Evolutionary conservation across 768 basidiomycete species (phyloP).

Genomic region (Mycena sanguinolenta): DNA sequence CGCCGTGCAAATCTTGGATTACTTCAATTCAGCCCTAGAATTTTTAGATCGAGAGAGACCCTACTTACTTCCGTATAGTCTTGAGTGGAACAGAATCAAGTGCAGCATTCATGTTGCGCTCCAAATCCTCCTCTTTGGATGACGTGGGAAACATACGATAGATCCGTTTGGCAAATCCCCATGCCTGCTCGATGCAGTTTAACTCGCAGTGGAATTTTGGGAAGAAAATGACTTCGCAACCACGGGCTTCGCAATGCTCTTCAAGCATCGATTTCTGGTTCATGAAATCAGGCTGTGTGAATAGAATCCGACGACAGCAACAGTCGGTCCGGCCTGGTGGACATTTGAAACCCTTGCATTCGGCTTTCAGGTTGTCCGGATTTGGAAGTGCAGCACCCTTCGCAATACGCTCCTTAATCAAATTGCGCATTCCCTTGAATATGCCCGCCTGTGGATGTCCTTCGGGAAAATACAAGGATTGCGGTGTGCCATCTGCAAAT

Average conservation of each 20-base stretch:
- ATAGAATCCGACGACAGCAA: too few relatives aligned
- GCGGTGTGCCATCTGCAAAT: slow-evolving; percentile 2
- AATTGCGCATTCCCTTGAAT: background rate
- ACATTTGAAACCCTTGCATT: slow-evolving; percentile 8
- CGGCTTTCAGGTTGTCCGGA: background rate
- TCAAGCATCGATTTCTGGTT: background rate
- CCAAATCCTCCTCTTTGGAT: too few relatives aligned
- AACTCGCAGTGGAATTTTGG: slow-evolving; percentile 12
- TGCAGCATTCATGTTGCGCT: slow-evolving; percentile 5
- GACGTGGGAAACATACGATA: background rate
- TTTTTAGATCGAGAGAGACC: too few relatives aligned
- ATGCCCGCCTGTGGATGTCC: slow-evolving; percentile 7
- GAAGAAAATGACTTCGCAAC: slow-evolving; percentile 10
- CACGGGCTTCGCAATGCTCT: slow-evolving; percentile 9
- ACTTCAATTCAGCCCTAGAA: background rate
- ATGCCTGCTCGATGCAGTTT: background rate
- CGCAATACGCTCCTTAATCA: background rate
- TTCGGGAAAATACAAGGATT: slow-evolving; percentile 1
- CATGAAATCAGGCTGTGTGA: background rate
- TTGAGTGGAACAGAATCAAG: background rate
- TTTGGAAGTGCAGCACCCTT: background rate
- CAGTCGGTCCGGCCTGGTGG: background rate
- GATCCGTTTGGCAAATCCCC: background rate
- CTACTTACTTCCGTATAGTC: slow-evolving; percentile 2
- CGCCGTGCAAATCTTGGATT: background rate